Evolutionary conservation across 306 rosid species (phyloP), one percentile per base, ranked within the genome.

Genomic region (Cucurbita ficifolia): DNA sequence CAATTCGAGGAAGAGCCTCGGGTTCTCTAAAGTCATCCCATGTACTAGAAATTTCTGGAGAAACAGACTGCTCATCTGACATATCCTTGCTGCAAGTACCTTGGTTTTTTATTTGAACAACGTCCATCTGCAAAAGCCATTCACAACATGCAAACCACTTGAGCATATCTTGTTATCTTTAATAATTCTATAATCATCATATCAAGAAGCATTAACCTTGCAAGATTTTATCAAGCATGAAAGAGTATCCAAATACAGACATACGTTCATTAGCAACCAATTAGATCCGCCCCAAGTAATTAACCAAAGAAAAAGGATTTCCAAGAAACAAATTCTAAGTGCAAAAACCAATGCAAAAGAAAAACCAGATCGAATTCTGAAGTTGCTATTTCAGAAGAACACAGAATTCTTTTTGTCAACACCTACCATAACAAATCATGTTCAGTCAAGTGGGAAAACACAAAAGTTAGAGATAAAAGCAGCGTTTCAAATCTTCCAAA

Each of bases 1-100:
- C 98, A 58, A 89, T 89, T 71, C 96, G 79, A 79, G 94, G 96
- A 80, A 71, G 82, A 77, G 82, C 75, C 36, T 87, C 92, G 0
- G 90, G 87, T 36, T 89, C 95, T 48, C 88, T 85, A 75, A 77
- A 84, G 67, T 83, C 78, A 81, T 83, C 82, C 79, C 60, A 89
- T 64, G 10, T 72, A 77, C 79, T 81, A 63, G 86, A 82, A 78
- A 33, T 68, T 76, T 87, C 90, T 1, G 75, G 80, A 61, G 85
- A 79, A 72, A 82, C 80, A 52, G 87, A 80, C 76, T 54, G 86
- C 50, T 75, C 94, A 16, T 84, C 79, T 54, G 76, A 81, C 67
- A 70, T 88, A 70, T 81, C 84, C 71, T 76, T 83, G 16, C 36
- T 53, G 72, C 75, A 69, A 61, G 76, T 83, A 77, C 79, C 85